Evolutionary conservation across 1,139 yeast genomes (phyloP).

Genomic region (Yamadazyma sp.): DNA sequence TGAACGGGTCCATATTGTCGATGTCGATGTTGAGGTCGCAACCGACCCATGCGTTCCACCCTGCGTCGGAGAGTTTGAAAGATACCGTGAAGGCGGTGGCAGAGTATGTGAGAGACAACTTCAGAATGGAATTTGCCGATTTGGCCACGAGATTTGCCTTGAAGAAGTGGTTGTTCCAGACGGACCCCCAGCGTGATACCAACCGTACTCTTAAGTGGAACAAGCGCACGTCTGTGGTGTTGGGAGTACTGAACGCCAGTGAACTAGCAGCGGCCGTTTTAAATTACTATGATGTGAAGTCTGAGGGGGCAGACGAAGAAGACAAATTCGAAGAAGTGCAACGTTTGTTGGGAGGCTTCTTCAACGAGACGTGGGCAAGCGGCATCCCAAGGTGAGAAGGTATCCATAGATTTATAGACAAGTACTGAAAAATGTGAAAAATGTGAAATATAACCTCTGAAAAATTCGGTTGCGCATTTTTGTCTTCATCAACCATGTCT

Average conservation of each 20-base stretch:
- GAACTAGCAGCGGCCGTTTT: constrained; percentile 67
- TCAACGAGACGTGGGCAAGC: constrained; percentile 71
- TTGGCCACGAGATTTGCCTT: constrained; percentile 78
- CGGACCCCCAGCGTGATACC: constrained; percentile 6
- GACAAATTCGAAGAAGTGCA: constrained; percentile 45
- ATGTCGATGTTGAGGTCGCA: constrained; percentile 81
- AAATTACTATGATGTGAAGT: constrained; percentile 53
- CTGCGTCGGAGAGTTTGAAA: constrained; percentile 65
- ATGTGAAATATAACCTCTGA: neutral
- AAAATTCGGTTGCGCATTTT: neutral
- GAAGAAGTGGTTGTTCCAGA: constrained; percentile 51
- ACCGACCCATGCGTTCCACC: constrained; percentile 76
- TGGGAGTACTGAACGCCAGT: constrained; percentile 65
- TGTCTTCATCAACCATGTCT: constrained; percentile 2
- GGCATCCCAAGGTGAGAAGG: constrained; percentile 39
- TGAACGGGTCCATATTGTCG: constrained; percentile 83
- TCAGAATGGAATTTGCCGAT: constrained; percentile 69
- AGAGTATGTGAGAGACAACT: constrained; percentile 31
- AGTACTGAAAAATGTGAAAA: neutral
- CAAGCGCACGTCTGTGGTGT: constrained; percentile 57
- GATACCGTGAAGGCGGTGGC: constrained; percentile 58
- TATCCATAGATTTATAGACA: neutral
- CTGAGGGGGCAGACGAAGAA: constrained; percentile 41
- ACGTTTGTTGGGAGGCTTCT: constrained; percentile 52
- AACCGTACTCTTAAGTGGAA: constrained; percentile 22